phyloP scores from a whole-genome alignment of 1,284 basidiomycete genomes.

The Pseudozyma sp. region DNA sequence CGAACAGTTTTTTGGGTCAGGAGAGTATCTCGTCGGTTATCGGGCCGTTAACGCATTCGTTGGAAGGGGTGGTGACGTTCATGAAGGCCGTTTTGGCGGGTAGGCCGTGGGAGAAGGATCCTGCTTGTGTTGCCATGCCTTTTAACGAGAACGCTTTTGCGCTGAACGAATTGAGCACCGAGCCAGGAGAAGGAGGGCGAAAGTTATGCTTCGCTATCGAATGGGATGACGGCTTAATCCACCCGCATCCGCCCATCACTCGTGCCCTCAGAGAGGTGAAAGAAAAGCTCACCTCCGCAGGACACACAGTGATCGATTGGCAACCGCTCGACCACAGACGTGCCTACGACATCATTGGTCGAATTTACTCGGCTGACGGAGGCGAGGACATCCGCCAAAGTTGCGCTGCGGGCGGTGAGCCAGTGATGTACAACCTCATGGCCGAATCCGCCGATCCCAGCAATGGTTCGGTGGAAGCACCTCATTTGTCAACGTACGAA shows the following conservation, averaged over 20 bases:
- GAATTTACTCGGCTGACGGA: slow-evolving; percentile 49
- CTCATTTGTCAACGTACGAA: slow-evolving; percentile 71
- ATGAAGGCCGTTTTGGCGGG: slow-evolving; percentile 74
- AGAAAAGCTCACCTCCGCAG: slow-evolving; percentile 51
- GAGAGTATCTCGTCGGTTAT: slow-evolving; percentile 79
- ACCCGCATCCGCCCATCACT: slow-evolving; percentile 68
- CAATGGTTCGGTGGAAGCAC: slow-evolving; percentile 8
- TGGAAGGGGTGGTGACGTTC: slow-evolving; percentile 76
- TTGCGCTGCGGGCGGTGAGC: slow-evolving; percentile 56
- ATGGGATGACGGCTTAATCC: slow-evolving; percentile 69
- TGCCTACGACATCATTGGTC: slow-evolving; percentile 63
- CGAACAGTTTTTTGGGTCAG: slow-evolving; percentile 72
- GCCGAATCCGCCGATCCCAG: slow-evolving; percentile 5
- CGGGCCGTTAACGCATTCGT: slow-evolving; percentile 76
- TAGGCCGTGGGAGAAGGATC: slow-evolving; percentile 77
- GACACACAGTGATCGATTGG: slow-evolving; percentile 58
- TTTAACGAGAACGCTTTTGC: slow-evolving; percentile 43
- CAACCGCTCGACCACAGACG: slow-evolving; percentile 34
- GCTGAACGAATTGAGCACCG: slow-evolving; percentile 26
- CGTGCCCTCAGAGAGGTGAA: slow-evolving; percentile 66
- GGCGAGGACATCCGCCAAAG: slow-evolving; percentile 49
- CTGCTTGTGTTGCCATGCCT: slow-evolving; percentile 32
- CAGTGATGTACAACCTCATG: slow-evolving; percentile 32
- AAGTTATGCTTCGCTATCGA: slow-evolving; percentile 41
- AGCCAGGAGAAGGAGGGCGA: not conserved